Percentiles rank a stretch among this genome's conserved stretches.
These are phyloP conservation scores for Agrocybe pediades DNA, from an alignment of 768 basidiomycete species.

Conservation along the genomic window DNA sequence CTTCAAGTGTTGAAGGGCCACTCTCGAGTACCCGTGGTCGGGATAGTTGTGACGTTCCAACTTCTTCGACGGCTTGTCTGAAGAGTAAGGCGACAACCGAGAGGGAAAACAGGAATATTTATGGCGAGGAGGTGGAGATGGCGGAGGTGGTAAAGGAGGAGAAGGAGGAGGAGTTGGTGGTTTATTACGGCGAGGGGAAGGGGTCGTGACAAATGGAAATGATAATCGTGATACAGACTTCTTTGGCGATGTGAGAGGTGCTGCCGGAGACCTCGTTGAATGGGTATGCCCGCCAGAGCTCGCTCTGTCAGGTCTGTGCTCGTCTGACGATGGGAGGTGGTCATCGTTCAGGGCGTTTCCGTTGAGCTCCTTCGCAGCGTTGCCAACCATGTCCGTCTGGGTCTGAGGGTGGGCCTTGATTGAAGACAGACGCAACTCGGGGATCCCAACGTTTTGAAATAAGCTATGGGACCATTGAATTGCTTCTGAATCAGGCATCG, in stretches of 20 bases:
- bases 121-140: slow-evolving; percentile 22
- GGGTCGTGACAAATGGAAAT: slow-evolving; percentile 23
- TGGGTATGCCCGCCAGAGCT: slow-evolving; percentile 4
- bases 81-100: slow-evolving; percentile 30
- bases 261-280: slow-evolving; percentile 17
- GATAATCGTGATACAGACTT: slow-evolving; percentile 24
- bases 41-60: slow-evolving; percentile 44
- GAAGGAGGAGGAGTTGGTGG: slow-evolving; percentile 12
- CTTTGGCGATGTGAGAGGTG: slow-evolving; percentile 21
- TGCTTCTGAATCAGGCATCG: slow-evolving; percentile 14
- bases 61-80: slow-evolving; percentile 24
- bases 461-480: slow-evolving; percentile 20
- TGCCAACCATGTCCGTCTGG: neutral
- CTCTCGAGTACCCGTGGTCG: slow-evolving; percentile 66
- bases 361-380: neutral
- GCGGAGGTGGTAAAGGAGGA: slow-evolving; percentile 16
- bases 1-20: slow-evolving; percentile 59
- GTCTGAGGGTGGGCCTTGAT: slow-evolving; percentile 10
- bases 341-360: slow-evolving; percentile 3
- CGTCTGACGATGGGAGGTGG: neutral
- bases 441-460: slow-evolving; percentile 20
- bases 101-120: slow-evolving; percentile 42
- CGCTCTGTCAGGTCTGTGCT: neutral
- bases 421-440: slow-evolving; percentile 13
- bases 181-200: slow-evolving; percentile 19